These are phyloP conservation scores for Torulaspora quercuum DNA, from an alignment of 805 yeast species.

Conservation along the genomic window DNA sequence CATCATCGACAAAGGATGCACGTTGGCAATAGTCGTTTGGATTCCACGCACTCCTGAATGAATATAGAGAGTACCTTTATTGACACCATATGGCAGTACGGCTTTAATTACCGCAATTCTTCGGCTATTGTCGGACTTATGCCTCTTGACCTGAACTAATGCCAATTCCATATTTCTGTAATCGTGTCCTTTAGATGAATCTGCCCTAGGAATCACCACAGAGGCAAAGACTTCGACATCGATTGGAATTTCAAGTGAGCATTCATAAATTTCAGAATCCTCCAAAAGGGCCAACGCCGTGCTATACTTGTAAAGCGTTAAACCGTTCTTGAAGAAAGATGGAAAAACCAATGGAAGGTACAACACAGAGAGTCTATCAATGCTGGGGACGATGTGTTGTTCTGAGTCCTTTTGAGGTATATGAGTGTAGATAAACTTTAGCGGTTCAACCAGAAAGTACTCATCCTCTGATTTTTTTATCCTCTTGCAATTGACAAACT, in stretches of 20 bases:
- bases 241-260: slow-evolving; percentile 67
- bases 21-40: slow-evolving; percentile 53
- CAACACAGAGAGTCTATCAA: slow-evolving; percentile 72
- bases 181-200: slow-evolving; percentile 15
- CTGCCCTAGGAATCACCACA: slow-evolving; percentile 48
- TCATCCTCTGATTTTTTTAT: slow-evolving; percentile 42
- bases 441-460: slow-evolving; percentile 77
- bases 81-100: slow-evolving; percentile 62
- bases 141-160: slow-evolving; percentile 77
- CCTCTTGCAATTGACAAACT: slow-evolving; percentile 37
- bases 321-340: slow-evolving; percentile 58
- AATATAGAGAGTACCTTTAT: slow-evolving; percentile 69
- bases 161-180: slow-evolving; percentile 45
- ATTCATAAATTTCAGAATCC: slow-evolving; percentile 76
- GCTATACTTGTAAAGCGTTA: slow-evolving; percentile 65
- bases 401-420: slow-evolving; percentile 74
- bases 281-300: slow-evolving; percentile 69
- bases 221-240: slow-evolving; percentile 65
- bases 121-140: slow-evolving; percentile 42
- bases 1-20: slow-evolving; percentile 67
- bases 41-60: slow-evolving; percentile 65
- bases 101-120: slow-evolving; percentile 80
- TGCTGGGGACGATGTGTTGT: slow-evolving; percentile 83
- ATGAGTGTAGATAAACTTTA: slow-evolving; percentile 75
- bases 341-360: slow-evolving; percentile 86